Base-by-base conservation (phyloP, 129 eudicot species). In the Ambrosia trifida region DNA sequence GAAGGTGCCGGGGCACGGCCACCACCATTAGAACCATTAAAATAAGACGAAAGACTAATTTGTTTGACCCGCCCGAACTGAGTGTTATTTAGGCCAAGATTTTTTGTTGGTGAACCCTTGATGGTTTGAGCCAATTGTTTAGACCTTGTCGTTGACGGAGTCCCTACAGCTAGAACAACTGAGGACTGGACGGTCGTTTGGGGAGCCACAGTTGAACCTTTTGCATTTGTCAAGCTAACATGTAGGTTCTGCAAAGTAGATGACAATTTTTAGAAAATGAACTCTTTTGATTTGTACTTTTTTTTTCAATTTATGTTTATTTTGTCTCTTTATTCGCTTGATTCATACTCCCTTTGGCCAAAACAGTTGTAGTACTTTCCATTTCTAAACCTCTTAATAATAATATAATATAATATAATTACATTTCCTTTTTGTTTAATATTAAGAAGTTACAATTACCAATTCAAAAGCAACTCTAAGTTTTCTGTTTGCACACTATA, bases 101-200 rank as follows among this genome's bases (percentile, higher is more conserved):
- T 95, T 83, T 88, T 81, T n/a, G 89, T 63, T 71, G 85, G 91
- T n/a, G 99, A 84, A 14, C 84, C 94, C 17, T 77, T 85, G 30
- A 95, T 90, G 52, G 94, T 88, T 73, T 85, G 91, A 75, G 96
- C 96, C 76, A 95, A 66, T 84, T 95, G 91, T 82, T 95, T 90
- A 16, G 84, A 73, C 84, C 99, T 87, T 12, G 85, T 77, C 18
- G 46, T 41, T 6, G 96, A 85, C 47, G 97, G 93, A 17, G 84
- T 85, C 49, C 99, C 99, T 38, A 95, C 82, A 4, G 82, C 91
- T 33, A 88, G 61, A 35, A 95, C 78, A 63, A 95, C 89, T 73
- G 74, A 81, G 3, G 94, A 74, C 80, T 84, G 91, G 71, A 95
- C 85, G 1, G 88, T 95, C 30, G 97, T 89, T 9, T 85, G 97